Evolutionary conservation across 2,329 filamentous ascomycete genomes (phyloP), one percentile per base, ranked within the genome.

Genomic region (Fusarium sp.): DNA sequence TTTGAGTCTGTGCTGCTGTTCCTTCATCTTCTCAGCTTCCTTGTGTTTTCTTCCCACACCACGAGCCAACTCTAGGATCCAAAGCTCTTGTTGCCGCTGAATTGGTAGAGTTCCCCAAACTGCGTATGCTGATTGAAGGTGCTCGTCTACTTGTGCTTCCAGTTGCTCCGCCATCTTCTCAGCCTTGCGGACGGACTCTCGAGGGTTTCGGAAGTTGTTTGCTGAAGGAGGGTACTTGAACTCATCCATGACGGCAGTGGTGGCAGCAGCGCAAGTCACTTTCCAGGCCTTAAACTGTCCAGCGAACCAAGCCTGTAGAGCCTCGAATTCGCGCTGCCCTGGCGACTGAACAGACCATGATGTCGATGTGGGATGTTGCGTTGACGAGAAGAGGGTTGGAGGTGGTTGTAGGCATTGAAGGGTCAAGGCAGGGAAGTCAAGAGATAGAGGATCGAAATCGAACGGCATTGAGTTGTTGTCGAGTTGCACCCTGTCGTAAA

Each of bases 331-430:
- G 69, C 89, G 88, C 65, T 89, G 84, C 1, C 88, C 89, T 0
- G 94, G 94, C 2, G 92, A 90, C 23, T 88, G 83, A 33, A 97
- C 87, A 1, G 93, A 93, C 89, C 95, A 97, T 1, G 93, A 96
- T 4, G 90, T 88, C 20, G 88, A 84, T 0, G 91, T 93, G 3
- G 93, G 84, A 74, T 97, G 91, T 31, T 94, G 93, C 8, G 91
- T 92, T 1, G 90, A 88, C 11, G 92, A 91, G 80, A 94, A 95
- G 8, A 97, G 84, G 1, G 93, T 96, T 6, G 92, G 90, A 4
- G 94, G 93, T 11, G 92, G 85, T 36, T 91, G 88, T 2, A 98
- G 88, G 70, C 95, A 91, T 67, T 91, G 92, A 12, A 97, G 86
- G 36, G 91, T 93, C 40, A 98, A 85, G 8, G 92, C 90, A 8